Conservation (phyloP, 2,329 filamentous ascomycete species). For the Elsinoe fawcettii region DNA sequence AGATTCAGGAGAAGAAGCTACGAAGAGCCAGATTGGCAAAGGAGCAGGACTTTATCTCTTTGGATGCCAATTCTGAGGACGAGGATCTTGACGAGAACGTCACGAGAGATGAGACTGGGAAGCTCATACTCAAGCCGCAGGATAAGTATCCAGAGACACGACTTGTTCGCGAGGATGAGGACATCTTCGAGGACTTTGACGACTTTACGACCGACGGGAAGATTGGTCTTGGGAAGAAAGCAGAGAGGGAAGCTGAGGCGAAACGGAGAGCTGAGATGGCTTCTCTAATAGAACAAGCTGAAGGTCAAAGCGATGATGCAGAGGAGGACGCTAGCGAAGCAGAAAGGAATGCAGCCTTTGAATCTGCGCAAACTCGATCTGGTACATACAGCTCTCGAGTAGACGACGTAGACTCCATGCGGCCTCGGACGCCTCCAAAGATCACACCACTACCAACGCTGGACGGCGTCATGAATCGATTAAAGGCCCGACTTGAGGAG, state of each 20-base stretch:
- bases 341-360: conserved; percentile 68
- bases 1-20: conserved; percentile 87
- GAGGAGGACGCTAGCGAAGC: conserved; percentile 59
- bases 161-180: conserved; percentile 77
- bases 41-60: conserved; percentile 58
- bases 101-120: conserved; percentile 34
- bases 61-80: conserved; percentile 51
- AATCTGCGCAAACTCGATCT: conserved; percentile 74
- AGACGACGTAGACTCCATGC: conserved; percentile 33
- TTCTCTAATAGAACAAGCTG: conserved; percentile 71
- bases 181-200: conserved; percentile 88
- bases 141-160: conserved; percentile 60
- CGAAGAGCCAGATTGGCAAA: conserved; percentile 72
- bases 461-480: conserved; percentile 54
- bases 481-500: conserved; percentile 53
- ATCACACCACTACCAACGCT: conserved; percentile 73
- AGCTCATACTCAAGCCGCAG: conserved; percentile 44
- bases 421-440: conserved; percentile 56
- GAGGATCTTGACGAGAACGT: conserved; percentile 37
- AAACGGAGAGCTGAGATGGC: conserved; percentile 70
- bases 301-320: conserved; percentile 49
- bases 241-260: conserved; percentile 61
- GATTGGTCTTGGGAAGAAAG: conserved; percentile 68
- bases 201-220: conserved; percentile 73
- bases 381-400: conserved; percentile 65